These are phyloP conservation scores for Chaetomium sp. DNA, from an alignment of 2,329 filamentous ascomycete genomes.

Conservation along the genomic window DNA sequence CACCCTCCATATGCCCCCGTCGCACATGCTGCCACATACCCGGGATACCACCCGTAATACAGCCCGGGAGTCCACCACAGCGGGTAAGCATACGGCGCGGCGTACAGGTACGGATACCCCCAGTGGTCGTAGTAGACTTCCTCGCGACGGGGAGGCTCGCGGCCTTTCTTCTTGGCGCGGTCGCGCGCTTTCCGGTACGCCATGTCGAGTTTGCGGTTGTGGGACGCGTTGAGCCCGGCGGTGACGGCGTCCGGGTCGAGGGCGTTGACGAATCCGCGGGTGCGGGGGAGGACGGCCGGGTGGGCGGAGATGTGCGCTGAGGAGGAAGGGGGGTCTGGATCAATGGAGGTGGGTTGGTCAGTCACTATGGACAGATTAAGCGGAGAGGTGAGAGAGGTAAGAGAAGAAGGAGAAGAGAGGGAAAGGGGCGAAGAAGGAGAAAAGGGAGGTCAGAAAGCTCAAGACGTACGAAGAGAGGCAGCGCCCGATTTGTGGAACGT, in stretches of 20 bases:
- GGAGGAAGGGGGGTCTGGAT: conserved; percentile 4
- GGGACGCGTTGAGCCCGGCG: conserved; percentile 31
- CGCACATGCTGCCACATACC: conserved; percentile 28
- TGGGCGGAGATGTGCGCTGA: conserved; percentile 59
- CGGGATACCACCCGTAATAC: conserved; percentile 42
- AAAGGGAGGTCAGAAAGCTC: not conserved
- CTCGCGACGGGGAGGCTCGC: conserved; percentile 42
- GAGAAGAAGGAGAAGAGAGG: not conserved
- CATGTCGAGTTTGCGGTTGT: conserved; percentile 38
- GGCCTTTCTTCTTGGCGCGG: conserved; percentile 44
- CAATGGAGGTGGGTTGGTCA: not conserved
- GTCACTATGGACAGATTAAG: not conserved
- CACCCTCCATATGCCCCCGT: conserved; percentile 36
- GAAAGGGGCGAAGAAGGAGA: not conserved
- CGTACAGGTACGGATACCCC: conserved; percentile 47
- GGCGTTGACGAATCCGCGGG: not conserved
- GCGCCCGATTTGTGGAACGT: conserved; percentile 42
- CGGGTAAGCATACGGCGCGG: conserved; percentile 41
- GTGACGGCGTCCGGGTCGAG: conserved; percentile 21
- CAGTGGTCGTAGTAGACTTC: conserved; percentile 43
- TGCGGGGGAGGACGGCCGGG: conserved; percentile 49
- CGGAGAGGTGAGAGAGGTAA: not conserved
- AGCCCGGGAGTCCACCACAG: conserved; percentile 37
- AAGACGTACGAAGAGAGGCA: conserved; percentile 36
- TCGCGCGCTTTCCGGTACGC: conserved; percentile 50